phyloP scores from a whole-genome alignment of 2,329 filamentous ascomycete genomes.

The Colletotrichum camelliae region DNA sequence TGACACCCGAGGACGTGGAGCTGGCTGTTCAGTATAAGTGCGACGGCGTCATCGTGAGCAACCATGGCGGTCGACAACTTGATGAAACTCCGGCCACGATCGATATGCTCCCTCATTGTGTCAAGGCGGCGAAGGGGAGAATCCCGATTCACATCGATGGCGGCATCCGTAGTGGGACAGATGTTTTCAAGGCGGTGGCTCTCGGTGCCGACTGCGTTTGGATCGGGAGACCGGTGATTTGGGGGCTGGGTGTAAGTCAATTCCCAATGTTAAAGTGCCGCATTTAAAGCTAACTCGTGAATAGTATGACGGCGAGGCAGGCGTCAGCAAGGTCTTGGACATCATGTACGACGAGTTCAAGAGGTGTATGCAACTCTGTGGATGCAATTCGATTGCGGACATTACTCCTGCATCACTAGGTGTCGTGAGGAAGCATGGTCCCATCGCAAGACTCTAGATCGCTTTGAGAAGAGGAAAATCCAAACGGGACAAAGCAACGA shows the following conservation, averaged over 20 bases:
- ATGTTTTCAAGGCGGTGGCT: not conserved
- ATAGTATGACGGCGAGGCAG: slow-evolving; percentile 6
- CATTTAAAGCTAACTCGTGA: not conserved
- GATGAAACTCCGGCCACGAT: slow-evolving; percentile 49
- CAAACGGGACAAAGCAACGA: no score
- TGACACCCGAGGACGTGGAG: slow-evolving; percentile 45
- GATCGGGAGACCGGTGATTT: not conserved
- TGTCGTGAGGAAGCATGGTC: not conserved
- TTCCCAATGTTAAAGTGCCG: not conserved
- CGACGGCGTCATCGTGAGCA: slow-evolving; percentile 47
- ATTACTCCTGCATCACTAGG: not conserved
- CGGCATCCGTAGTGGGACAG: not conserved
- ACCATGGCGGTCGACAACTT: slow-evolving; percentile 53
- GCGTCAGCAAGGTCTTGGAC: not conserved
- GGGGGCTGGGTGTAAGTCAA: not conserved
- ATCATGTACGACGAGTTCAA: not conserved
- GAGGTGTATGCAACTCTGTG: not conserved
- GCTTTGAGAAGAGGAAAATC: no score
- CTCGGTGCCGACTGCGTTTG: not conserved
- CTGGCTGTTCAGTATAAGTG: slow-evolving; percentile 40
- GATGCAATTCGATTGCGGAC: not conserved
- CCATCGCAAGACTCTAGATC: not conserved
- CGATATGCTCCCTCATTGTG: slow-evolving; percentile 47
- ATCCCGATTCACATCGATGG: slow-evolving; percentile 29
- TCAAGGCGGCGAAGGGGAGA: slow-evolving; percentile 50